Conservation (phyloP, 2,329 filamentous ascomycete genomes). For the Colletotrichum sp. region DNA sequence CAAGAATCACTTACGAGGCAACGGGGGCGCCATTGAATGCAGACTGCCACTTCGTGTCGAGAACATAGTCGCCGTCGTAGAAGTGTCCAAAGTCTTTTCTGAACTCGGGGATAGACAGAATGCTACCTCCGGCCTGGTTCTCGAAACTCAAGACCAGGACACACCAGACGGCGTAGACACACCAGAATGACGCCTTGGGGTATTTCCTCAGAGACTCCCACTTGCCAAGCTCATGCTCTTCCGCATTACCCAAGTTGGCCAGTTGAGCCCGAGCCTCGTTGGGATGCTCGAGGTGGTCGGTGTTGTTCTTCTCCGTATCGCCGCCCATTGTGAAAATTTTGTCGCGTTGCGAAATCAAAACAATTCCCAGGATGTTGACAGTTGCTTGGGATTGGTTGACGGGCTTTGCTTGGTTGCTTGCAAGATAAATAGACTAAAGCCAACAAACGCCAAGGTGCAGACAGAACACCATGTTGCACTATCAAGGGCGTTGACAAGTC, state of each 20-base stretch:
- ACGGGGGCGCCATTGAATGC: constrained; percentile 48
- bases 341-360: background rate
- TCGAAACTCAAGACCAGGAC: constrained; percentile 45
- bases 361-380: background rate
- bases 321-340: background rate
- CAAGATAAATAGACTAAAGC: background rate
- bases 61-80: constrained; percentile 40
- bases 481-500: background rate
- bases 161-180: constrained; percentile 42
- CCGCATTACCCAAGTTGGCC: constrained; percentile 28
- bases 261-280: background rate
- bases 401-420: background rate
- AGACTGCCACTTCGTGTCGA: constrained; percentile 47
- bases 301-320: background rate
- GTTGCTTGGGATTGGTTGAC: background rate
- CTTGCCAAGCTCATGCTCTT: constrained; percentile 29
- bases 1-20: constrained; percentile 31
- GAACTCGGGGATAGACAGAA: constrained; percentile 49
- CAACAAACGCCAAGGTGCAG: background rate
- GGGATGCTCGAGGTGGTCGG: background rate
- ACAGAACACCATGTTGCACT: background rate
- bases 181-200: constrained; percentile 35
- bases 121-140: constrained; percentile 43
- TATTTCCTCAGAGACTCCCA: constrained; percentile 27
- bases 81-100: constrained; percentile 46